Evolutionary conservation across 805 yeast genomes (phyloP).

Genomic region (Candida khao-thaluensis): DNA sequence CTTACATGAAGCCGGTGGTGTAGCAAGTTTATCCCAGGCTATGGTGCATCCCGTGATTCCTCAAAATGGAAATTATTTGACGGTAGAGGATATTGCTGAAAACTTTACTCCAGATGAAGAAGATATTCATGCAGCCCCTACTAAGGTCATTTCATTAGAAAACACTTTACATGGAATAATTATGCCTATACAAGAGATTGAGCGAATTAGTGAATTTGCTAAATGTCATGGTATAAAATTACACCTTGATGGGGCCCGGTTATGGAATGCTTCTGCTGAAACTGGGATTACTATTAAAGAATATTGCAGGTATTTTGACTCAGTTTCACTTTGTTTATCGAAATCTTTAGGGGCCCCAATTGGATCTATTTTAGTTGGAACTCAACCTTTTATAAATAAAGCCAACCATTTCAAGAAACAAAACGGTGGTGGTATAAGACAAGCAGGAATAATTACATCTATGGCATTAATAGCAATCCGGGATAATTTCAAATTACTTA

Average conservation of each 20-base stretch:
- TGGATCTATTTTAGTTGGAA: slow-evolving; percentile 83
- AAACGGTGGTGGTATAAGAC: slow-evolving; percentile 92
- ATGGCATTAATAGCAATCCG: slow-evolving; percentile 83
- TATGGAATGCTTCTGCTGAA: slow-evolving; percentile 85
- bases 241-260: slow-evolving; percentile 94
- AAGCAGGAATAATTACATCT: slow-evolving; percentile 74
- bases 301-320: slow-evolving; percentile 76
- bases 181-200: slow-evolving; percentile 76
- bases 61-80: slow-evolving; percentile 32
- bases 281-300: slow-evolving; percentile 67
- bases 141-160: slow-evolving; percentile 78
- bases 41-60: slow-evolving; percentile 41
- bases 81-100: slow-evolving; percentile 58
- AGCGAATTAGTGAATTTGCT: slow-evolving; percentile 70
- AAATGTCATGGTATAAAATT: slow-evolving; percentile 54
- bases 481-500: slow-evolving; percentile 62
- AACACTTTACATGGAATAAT: slow-evolving; percentile 85
- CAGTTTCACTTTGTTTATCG: slow-evolving; percentile 86
- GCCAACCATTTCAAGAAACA: slow-evolving; percentile 89
- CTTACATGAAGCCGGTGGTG: slow-evolving; percentile 42
- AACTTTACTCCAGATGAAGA: slow-evolving; percentile 68
- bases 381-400: slow-evolving; percentile 52
- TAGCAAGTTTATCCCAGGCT: slow-evolving; percentile 43
- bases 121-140: slow-evolving; percentile 87
- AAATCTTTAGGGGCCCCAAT: slow-evolving; percentile 93